Percentiles rank a stretch among this genome's conserved stretches.
phyloP scores from a whole-genome alignment of 2,329 filamentous ascomycete species.

The Gliomastix tumulicola region DNA sequence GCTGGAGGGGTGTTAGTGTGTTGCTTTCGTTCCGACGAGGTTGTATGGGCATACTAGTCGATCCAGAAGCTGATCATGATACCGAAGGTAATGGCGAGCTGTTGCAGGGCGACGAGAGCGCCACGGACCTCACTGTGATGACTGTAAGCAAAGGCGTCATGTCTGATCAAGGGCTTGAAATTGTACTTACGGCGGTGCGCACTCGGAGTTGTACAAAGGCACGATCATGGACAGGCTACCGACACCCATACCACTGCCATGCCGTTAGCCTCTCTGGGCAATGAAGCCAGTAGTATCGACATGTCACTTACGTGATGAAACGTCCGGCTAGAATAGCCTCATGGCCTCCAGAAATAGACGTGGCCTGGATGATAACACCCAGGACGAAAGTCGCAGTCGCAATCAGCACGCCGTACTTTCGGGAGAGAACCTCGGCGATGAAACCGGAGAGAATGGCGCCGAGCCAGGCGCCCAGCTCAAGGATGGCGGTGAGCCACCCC shows the following conservation, averaged over 20 bases:
- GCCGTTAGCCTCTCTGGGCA: too few species aligned
- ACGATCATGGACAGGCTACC: conserved; percentile 63
- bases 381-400: conserved; percentile 60
- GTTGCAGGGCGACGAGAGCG: conserved; percentile 37
- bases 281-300: too few species aligned
- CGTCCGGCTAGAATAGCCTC: conserved; percentile 61
- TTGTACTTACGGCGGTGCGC: conserved; percentile 28
- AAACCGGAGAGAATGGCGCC: conserved; percentile 64
- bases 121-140: conserved; percentile 25
- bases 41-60: conserved; percentile 31
- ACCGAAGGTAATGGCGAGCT: conserved; percentile 51
- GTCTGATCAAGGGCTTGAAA: too few species aligned
- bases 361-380: conserved; percentile 63
- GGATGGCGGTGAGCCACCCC: conserved; percentile 58
- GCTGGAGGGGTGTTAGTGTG: conserved; percentile 19
- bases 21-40: not conserved
- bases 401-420: conserved; percentile 64
- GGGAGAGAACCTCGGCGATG: conserved; percentile 61
- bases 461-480: conserved; percentile 73
- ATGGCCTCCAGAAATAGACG: conserved; percentile 47
- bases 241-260: conserved; percentile 56
- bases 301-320: conserved; percentile 51
- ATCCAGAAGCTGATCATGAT: conserved; percentile 62
- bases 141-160: conserved; percentile 1
- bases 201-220: conserved; percentile 43